Evolutionary conservation across 75 land plant species (phyloP), one percentile per base, ranked within the genome.

Genomic region (Cunninghamia lanceolata): DNA sequence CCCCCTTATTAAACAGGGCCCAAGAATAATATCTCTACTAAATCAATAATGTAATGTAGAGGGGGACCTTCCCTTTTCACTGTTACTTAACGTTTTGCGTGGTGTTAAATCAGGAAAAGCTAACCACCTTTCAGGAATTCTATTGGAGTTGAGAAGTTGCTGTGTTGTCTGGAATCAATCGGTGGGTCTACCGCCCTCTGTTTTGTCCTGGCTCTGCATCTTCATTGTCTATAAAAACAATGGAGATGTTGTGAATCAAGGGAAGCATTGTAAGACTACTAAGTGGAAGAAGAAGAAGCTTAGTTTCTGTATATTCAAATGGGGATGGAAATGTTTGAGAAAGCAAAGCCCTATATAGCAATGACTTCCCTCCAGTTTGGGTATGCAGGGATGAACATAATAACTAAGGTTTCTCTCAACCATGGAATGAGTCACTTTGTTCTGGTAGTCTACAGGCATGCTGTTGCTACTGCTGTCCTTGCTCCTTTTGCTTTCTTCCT

Each of bases 381-480:
- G 70, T 81, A 40, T 19, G 92, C 92, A 0, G 94, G 94, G 35
- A 87, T 93, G 88, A 68, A 87, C 76, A 90, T 94, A 30, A 87
- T 95, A 63, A 77, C 86, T 70, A 87, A 87, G 88, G 83, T 81
- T 6, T 85, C 94, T 30, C 86, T 94, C 8, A 92, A 87, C 28
- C 56, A 89, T 34, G 96, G 95, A 11, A 91, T 90, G 93, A 91
- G 86, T 36, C 89, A 88, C 66, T 90, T 89, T 76, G 91, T 91
- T 36, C 91, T 91, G 76, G 86, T 89, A 30, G 91, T 94, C 5
- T 95, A 95, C 54, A 84, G 96, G 43, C 88, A 95, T 84, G 88
- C 84, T 16, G 82, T 91, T 36, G 95, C 96, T 25, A 73, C 93
- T 1, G 36, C 86, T 21, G 87, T 90, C 77, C 82, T 93, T 25